A percentile compares a stretch with the other conserved stretches of the same genome.
phyloP scores from a whole-genome alignment of 1,284 basidiomycete species.

The Boletus holoroseus region DNA sequence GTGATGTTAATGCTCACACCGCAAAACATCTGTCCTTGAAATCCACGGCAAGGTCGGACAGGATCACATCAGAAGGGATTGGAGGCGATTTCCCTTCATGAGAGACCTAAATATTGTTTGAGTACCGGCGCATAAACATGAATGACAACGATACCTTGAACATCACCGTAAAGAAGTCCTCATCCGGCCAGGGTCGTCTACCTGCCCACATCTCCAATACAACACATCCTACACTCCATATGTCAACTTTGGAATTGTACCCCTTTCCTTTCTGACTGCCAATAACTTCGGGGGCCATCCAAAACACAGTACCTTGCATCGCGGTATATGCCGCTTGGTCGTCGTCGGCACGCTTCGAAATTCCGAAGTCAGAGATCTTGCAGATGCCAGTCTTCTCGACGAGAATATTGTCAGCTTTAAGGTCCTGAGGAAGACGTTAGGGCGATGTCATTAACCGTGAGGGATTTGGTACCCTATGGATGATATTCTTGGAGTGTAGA shows the following conservation, averaged over 20 bases:
- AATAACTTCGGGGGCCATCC: constrained; percentile 99
- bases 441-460: not conserved
- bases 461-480: constrained; percentile 69
- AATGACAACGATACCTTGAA: constrained; percentile 63
- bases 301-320: constrained; percentile 97
- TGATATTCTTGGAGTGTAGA: constrained; percentile 85
- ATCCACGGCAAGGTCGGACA: constrained; percentile 76
- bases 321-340: constrained; percentile 81
- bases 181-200: constrained; percentile 85
- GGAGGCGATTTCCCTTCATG: constrained; percentile 82
- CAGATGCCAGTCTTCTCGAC: constrained; percentile 90
- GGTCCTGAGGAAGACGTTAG: constrained; percentile 52
- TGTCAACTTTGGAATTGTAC: constrained; percentile 96
- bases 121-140: not conserved
- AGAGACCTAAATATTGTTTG: constrained; percentile 53
- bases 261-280: constrained; percentile 71
- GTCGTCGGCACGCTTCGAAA: constrained; percentile 85
- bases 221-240: constrained; percentile 97
- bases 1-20: constrained; percentile 49
- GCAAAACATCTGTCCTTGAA: constrained; percentile 90
- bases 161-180: constrained; percentile 90
- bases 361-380: constrained; percentile 99
- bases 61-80: constrained; percentile 74
- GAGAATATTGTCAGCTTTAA: constrained; percentile 98
- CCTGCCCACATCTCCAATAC: constrained; percentile 99